Evolutionary conservation across 345 rosid species (phyloP), one percentile per base, ranked within the genome.

Genomic region (Pistacia atlantica): DNA sequence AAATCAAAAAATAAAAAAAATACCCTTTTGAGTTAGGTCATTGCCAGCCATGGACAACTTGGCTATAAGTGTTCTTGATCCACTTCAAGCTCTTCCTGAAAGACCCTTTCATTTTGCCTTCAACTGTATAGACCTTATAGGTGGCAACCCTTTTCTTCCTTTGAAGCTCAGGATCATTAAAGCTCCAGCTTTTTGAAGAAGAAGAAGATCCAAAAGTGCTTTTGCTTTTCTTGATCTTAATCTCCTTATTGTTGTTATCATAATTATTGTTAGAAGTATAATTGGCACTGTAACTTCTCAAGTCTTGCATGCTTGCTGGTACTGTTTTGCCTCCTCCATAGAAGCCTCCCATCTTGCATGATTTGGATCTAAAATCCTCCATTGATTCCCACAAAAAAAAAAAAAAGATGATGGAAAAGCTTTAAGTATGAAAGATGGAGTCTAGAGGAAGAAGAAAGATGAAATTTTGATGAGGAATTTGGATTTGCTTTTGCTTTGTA

Each of bases 131-230:
- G 18, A 83, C 94, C 63, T 91, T 93, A 82, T 96, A 93, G 68
- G 93, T 77, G 20, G 95, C 97, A 60, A 96, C 98, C 88, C 97
- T 89, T 78, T 84, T 92, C 86, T 92, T 96, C 94, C 99, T 96
- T 71, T 92, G 89, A 45, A 91, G 65, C 83, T 96, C 99, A 4
- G 97, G 95, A 80, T 95, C 98, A 49, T 69, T 84, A 51, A 96
- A 85, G 79, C 90, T 86, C 99, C 97, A 96, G 56, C 79, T 80
- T 73, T 79, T 90, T 56, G 90, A 77, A 73, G 81, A 79, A 52
- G 63, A 79, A 52, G 63, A 52, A 46, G 86, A 83, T 55, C 84
- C 87, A 52, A 80, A 61, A 67, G 67, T 75, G 60, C 75, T 79
- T 69, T 88, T 90, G 80, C 84, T 79, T 84, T 85, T 88, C 87